Conservation (phyloP, 208 protist genomes). For the Wallacemonas sp. region DNA sequence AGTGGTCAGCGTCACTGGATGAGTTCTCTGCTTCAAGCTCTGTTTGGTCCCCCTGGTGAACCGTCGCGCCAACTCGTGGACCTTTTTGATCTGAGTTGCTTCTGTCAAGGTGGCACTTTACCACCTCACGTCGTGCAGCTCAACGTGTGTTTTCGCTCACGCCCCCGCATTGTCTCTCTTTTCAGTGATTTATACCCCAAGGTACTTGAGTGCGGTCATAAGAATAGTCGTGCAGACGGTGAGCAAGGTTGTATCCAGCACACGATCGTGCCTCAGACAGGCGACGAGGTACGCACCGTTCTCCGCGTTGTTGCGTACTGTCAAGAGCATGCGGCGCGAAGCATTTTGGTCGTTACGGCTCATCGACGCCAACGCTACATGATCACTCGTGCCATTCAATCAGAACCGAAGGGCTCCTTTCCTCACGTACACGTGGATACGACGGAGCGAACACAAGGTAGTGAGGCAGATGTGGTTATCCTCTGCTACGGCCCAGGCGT, state of each 20-base stretch:
- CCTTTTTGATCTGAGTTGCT: background rate
- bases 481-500: conserved; percentile 18
- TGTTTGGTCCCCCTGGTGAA: conserved; percentile 4
- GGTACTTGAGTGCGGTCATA: background rate
- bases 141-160: conserved; percentile 16
- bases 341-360: conserved; percentile 11
- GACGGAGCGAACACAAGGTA: conserved; percentile 16
- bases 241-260: background rate
- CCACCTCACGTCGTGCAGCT: conserved; percentile 16
- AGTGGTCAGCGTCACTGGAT: background rate
- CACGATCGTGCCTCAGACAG: background rate
- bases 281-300: background rate
- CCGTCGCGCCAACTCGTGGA: background rate
- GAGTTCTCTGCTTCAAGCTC: conserved; percentile 10
- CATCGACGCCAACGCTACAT: conserved; percentile 13
- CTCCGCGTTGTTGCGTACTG: background rate
- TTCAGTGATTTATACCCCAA: background rate
- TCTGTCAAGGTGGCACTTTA: background rate
- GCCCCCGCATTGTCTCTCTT: background rate
- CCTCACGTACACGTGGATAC: conserved; percentile 7
- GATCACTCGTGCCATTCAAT: background rate
- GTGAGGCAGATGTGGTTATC: conserved; percentile 14
- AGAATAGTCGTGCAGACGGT: background rate
- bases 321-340: background rate
- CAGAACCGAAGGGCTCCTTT: background rate